Percentiles rank a stretch among this genome's conserved stretches.
phyloP scores from a whole-genome alignment of 371 early-diverging fungal species.

The Lichtheimia hyalospora region DNA sequence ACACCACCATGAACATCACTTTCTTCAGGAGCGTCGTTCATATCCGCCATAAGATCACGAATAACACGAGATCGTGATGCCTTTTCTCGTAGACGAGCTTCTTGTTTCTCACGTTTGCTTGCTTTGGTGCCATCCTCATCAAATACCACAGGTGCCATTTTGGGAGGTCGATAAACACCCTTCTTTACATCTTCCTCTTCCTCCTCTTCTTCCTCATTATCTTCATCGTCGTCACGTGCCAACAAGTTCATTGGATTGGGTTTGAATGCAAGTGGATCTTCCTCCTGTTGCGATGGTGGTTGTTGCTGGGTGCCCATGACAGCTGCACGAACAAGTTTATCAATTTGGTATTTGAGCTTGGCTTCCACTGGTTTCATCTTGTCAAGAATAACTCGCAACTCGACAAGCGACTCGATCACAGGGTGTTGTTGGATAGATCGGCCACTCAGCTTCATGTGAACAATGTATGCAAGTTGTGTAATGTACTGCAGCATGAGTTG shows the following conservation, averaged over 20 bases:
- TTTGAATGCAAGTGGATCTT: conserved; percentile 82
- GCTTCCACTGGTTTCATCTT: conserved; percentile 92
- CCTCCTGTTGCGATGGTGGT: conserved; percentile 11
- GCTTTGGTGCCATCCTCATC: conserved; percentile 64
- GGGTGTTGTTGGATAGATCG: conserved; percentile 62
- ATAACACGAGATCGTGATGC: conserved; percentile 87
- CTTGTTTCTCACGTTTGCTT: conserved; percentile 61
- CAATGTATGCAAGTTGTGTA: conserved; percentile 70
- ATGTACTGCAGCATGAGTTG: conserved; percentile 89
- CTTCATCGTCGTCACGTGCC: conserved; percentile 44
- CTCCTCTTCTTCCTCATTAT: conserved; percentile 31
- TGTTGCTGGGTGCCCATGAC: conserved; percentile 45
- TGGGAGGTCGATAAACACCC: conserved; percentile 85
- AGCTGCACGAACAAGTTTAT: conserved; percentile 86
- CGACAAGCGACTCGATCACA: conserved; percentile 71
- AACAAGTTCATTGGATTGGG: conserved; percentile 83
- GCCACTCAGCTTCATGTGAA: conserved; percentile 80
- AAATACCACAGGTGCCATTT: conserved; percentile 85
- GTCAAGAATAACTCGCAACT: conserved; percentile 83
- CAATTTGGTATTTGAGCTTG: conserved; percentile 95
- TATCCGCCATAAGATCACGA: conserved; percentile 82
- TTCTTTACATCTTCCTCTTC: conserved; percentile 1
- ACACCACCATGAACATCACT: conserved; percentile 68
- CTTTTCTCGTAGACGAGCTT: conserved; percentile 66
- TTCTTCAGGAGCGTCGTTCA: conserved; percentile 89